Percentiles rank a stretch among this genome's conserved stretches.
Conservation (phyloP, 345 rosid genomes). For the Eutrema heterophyllum region DNA sequence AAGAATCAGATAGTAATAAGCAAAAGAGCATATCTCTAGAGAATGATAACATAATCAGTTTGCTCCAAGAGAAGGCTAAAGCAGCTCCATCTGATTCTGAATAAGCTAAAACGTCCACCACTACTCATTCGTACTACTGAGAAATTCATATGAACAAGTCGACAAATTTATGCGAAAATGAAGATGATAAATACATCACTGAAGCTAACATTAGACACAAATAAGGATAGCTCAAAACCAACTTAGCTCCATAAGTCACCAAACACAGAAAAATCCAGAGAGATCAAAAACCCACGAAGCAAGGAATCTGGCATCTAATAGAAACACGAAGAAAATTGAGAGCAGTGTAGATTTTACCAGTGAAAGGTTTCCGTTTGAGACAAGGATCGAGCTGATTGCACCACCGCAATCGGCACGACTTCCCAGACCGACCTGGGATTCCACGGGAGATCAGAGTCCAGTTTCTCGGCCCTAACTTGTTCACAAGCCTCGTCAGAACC, state of each 20-base stretch:
- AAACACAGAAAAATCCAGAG: background rate
- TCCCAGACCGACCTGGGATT: slow-evolving; percentile 71
- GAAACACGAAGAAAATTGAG: background rate
- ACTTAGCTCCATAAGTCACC: background rate
- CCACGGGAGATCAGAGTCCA: slow-evolving; percentile 74
- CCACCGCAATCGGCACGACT: slow-evolving; percentile 81
- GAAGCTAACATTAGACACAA: too few species aligned
- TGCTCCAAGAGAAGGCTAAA: background rate
- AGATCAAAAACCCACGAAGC: background rate
- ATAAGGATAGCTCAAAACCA: background rate
- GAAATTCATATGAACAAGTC: too few species aligned
- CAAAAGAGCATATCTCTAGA: background rate
- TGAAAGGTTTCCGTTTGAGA: slow-evolving; percentile 65
- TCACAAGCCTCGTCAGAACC: slow-evolving; percentile 49
- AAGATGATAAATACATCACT: too few species aligned
- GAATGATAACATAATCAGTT: background rate
- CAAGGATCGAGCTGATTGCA: slow-evolving; percentile 79
- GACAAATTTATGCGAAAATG: too few species aligned
- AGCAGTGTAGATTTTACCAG: slow-evolving; percentile 33
- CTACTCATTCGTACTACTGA: too few species aligned
- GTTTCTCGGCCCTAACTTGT: slow-evolving; percentile 57
- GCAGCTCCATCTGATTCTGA: background rate
- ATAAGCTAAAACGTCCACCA: too few species aligned
- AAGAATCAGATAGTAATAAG: background rate
- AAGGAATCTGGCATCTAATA: background rate